Conservation (phyloP, 768 basidiomycete genomes). For the Grammothele lineata region DNA sequence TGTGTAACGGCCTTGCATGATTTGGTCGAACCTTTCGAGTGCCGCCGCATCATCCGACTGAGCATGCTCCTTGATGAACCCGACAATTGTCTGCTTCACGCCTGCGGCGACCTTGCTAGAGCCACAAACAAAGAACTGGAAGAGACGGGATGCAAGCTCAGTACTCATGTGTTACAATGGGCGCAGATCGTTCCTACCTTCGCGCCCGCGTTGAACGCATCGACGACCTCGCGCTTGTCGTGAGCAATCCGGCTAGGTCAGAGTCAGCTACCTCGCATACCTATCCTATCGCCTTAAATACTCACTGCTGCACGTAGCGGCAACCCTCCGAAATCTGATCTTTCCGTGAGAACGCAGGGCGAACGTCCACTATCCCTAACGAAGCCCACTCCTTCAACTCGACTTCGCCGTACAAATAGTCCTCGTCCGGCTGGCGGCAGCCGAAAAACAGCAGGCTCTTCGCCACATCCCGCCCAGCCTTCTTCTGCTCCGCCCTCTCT, state of each 20-base stretch:
- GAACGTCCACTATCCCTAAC: conserved; percentile 38
- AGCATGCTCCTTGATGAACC: conserved; percentile 27
- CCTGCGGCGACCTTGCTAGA: conserved; percentile 31
- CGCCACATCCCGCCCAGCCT: conserved; percentile 36
- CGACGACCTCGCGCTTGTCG: conserved; percentile 30
- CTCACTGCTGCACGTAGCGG: conserved; percentile 17
- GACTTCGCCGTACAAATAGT: conserved; percentile 36
- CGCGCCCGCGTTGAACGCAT: conserved; percentile 28
- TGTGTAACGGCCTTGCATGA: conserved; percentile 34
- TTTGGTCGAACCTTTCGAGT: conserved; percentile 23
- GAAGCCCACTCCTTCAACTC: conserved; percentile 37
- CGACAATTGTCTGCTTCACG: conserved; percentile 31
- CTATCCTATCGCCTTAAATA: too few relatives aligned
- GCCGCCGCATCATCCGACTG: conserved; percentile 17
- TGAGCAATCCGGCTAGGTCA: conserved; percentile 37
- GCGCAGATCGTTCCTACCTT: conserved; percentile 22
- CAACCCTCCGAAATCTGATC: conserved; percentile 12
- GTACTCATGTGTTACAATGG: not conserved
- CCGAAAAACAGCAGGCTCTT: conserved; percentile 41
- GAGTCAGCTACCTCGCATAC: too few relatives aligned
- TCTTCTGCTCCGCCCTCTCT: conserved; percentile 42
- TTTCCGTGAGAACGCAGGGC: conserved; percentile 34
- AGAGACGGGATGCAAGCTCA: not conserved
- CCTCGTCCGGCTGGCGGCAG: conserved; percentile 34
- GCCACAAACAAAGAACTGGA: conserved; percentile 38